Evolutionary conservation across 331 rosid species (phyloP).

Genomic region (Cydonia oblonga): DNA sequence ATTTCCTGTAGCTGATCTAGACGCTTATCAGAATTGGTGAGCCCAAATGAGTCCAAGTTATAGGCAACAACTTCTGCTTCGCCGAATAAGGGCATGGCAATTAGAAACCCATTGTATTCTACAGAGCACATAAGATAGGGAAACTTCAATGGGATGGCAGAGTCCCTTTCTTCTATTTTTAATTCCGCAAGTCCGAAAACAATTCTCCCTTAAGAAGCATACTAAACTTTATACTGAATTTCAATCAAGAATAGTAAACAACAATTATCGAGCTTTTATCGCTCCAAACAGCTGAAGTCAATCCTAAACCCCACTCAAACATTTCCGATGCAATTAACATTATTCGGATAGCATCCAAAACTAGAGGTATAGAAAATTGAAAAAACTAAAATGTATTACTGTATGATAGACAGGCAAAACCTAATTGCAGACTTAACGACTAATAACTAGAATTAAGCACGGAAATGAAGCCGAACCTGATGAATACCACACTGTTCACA

Average conservation of each 20-base stretch:
- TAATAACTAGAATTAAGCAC: not conserved
- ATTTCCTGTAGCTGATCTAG: too few species aligned
- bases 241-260: not conserved
- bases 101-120: too few species aligned
- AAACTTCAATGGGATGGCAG: too few species aligned
- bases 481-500: constrained; percentile 32
- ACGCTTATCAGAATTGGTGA: too few species aligned
- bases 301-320: not conserved
- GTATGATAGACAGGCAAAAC: not conserved
- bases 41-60: too few species aligned
- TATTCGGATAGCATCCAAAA: too few species aligned
- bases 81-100: too few species aligned
- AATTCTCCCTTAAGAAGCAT: not conserved
- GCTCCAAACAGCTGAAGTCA: not conserved
- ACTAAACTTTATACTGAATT: not conserved
- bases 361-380: not conserved
- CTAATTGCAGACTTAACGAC: too few species aligned
- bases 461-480: constrained; percentile 26
- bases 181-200: not conserved
- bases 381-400: not conserved
- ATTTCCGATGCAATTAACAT: not conserved
- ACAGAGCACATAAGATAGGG: too few species aligned
- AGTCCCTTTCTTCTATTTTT: too few species aligned
- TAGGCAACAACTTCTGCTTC: too few species aligned
- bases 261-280: not conserved